Conservation (phyloP, 73 alveolate species). For the Diophrys appendiculata region DNA sequence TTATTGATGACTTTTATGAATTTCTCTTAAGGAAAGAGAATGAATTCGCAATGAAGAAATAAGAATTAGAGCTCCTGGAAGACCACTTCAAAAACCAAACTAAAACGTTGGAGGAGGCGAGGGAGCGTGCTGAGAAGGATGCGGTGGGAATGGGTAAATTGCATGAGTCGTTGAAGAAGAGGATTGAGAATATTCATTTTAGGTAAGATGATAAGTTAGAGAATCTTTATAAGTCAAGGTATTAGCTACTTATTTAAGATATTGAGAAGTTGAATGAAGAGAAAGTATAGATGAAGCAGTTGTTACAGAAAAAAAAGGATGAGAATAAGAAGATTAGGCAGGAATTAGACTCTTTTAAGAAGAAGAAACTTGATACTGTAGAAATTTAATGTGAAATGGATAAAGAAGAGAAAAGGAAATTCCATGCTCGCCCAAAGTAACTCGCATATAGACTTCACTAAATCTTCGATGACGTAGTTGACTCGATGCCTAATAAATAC, state of each 20-base stretch:
- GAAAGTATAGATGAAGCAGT: background rate
- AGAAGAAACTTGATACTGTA: slow-evolving; percentile 4
- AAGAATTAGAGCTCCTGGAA: background rate
- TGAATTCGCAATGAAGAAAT: slow-evolving; percentile 9
- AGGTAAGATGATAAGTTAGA: slow-evolving; percentile 37
- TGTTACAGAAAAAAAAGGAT: slow-evolving; percentile 33
- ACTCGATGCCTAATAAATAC: slow-evolving; percentile 15
- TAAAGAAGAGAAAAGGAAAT: slow-evolving; percentile 41
- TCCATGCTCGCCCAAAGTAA: slow-evolving; percentile 39
- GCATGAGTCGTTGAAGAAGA: slow-evolving; percentile 26
- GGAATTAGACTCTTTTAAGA: background rate
- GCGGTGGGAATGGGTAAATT: slow-evolving; percentile 26
- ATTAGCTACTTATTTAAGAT: slow-evolving; percentile 18
- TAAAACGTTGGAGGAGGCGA: background rate
- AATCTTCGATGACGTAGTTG: slow-evolving; percentile 36
- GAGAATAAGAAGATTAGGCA: slow-evolving; percentile 20
- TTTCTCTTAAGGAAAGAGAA: slow-evolving; percentile 7
- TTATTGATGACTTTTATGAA: slow-evolving; percentile 36
- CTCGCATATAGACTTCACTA: slow-evolving; percentile 2
- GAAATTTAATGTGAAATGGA: slow-evolving; percentile 31
- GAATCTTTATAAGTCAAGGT: slow-evolving; percentile 11
- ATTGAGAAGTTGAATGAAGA: slow-evolving; percentile 29
- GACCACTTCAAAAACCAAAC: background rate
- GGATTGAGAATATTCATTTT: slow-evolving; percentile 23
- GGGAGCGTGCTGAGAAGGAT: slow-evolving; percentile 10